Conservation (phyloP, 176 grass and related monocot genomes). For the Avena insularis region DNA sequence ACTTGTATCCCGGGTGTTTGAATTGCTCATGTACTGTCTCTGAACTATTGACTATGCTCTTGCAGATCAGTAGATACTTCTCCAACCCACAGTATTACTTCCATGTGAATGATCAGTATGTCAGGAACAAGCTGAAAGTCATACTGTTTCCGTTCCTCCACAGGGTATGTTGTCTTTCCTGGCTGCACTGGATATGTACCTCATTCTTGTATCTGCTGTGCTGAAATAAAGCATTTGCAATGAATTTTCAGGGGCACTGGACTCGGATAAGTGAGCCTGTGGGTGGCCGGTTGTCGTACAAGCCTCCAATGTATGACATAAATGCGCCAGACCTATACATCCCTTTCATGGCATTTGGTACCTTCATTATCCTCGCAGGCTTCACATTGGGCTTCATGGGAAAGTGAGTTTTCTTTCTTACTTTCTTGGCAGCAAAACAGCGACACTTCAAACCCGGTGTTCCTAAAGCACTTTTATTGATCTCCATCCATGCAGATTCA, state of each 20-base stretch:
- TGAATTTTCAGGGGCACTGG: constrained; percentile 80
- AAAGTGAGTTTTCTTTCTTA: constrained; percentile 58
- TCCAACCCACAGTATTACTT: constrained; percentile 97
- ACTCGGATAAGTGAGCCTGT: constrained; percentile 89
- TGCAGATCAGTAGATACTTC: constrained; percentile 77
- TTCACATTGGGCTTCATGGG: constrained; percentile 79
- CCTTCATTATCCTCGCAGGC: constrained; percentile 77
- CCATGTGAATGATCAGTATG: constrained; percentile 96
- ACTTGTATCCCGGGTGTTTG: background rate
- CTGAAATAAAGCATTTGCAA: background rate
- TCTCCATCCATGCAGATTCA: constrained; percentile 56
- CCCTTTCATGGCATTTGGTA: constrained; percentile 94
- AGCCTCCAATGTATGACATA: constrained; percentile 93
- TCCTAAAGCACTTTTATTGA: background rate
- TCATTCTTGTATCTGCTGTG: background rate
- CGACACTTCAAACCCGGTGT: background rate
- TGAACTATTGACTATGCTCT: constrained; percentile 21
- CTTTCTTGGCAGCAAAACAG: background rate
- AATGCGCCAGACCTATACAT: constrained; percentile 97
- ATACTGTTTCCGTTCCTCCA: constrained; percentile 91
- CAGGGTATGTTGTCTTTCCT: constrained; percentile 53
- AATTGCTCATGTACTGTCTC: background rate
- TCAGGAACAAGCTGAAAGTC: constrained; percentile 90
- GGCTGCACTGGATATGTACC: background rate
- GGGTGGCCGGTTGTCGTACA: constrained; percentile 79